Evolutionary conservation across 495 filamentous ascomycete genomes (phyloP).

Genomic region (Talaromyces trachyspermus): DNA sequence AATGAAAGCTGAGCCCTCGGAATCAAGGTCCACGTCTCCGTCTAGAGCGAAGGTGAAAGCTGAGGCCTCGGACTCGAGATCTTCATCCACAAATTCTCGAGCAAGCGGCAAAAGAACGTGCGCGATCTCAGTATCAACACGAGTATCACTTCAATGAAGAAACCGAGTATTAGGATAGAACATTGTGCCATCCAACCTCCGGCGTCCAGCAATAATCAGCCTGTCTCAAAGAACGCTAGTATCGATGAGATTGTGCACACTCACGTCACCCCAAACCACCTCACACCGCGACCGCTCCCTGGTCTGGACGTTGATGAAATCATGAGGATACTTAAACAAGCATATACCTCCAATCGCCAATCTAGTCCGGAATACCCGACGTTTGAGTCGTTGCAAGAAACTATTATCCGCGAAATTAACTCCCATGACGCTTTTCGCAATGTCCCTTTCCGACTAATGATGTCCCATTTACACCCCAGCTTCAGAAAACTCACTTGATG

Average conservation of each 20-base stretch:
- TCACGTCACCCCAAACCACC: slow-evolving; percentile 18
- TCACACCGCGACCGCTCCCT: slow-evolving; percentile 16
- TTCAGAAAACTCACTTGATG: slow-evolving; percentile 19
- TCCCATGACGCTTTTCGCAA: slow-evolving; percentile 40
- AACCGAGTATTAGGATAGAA: slow-evolving; percentile 22
- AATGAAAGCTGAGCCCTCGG: not conserved
- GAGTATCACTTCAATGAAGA: slow-evolving; percentile 25
- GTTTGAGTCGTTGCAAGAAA: slow-evolving; percentile 39
- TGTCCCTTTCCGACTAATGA: slow-evolving; percentile 30
- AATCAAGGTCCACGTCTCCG: too few species aligned
- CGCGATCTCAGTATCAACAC: slow-evolving; percentile 39
- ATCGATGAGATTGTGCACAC: slow-evolving; percentile 43
- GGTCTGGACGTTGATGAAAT: slow-evolving; percentile 31
- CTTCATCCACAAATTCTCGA: slow-evolving; percentile 13
- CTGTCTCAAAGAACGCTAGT: slow-evolving; percentile 21
- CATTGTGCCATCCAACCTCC: slow-evolving; percentile 38
- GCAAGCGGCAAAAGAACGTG: slow-evolving; percentile 29
- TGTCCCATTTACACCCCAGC: slow-evolving; percentile 31
- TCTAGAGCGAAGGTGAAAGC: not conserved
- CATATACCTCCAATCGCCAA: slow-evolving; percentile 25
- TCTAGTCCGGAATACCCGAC: slow-evolving; percentile 27
- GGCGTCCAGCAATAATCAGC: slow-evolving; percentile 23
- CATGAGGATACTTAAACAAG: slow-evolving; percentile 38
- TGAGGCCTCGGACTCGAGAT: not conserved
- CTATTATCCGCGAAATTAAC: slow-evolving; percentile 41